Conservation (phyloP, 192 early-diverging fungal genomes). For the Piromyces sp. region DNA sequence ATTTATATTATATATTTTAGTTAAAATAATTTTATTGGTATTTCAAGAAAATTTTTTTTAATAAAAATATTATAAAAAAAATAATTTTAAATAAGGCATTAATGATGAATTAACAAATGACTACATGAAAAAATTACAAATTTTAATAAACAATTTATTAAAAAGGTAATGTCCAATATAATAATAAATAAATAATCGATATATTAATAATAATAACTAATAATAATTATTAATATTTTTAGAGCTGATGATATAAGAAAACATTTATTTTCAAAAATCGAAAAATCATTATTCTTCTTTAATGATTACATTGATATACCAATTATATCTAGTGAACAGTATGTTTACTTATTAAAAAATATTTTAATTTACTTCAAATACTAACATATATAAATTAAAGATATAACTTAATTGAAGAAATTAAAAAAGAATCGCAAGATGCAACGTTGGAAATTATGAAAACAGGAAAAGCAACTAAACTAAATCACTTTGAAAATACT, state of each 20-base stretch:
- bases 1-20: conserved; percentile 12
- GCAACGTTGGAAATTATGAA: conserved; percentile 43
- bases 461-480: conserved; percentile 33
- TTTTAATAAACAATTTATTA: conserved; percentile 8
- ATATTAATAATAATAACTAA: no score
- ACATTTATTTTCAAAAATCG: conserved; percentile 20
- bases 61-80: neutral
- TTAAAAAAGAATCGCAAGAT: conserved; percentile 24
- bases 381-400: conserved; percentile 1
- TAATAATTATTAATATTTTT: neutral
- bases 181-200: no score
- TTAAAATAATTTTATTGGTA: no score
- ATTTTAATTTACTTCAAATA: no score
- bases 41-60: no score
- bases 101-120: conserved; percentile 12
- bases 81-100: conserved; percentile 8
- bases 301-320: conserved; percentile 36
- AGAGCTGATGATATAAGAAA: conserved; percentile 19
- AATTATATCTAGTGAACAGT: conserved; percentile 38
- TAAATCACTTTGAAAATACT: conserved; percentile 18
- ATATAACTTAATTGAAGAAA: conserved; percentile 22
- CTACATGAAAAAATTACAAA: conserved; percentile 18
- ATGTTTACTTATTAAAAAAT: neutral
- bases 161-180: conserved; percentile 5
- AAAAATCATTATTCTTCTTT: conserved; percentile 34